Base-by-base conservation (phyloP, 768 basidiomycete species). In the Glaciozyma martinii region DNA sequence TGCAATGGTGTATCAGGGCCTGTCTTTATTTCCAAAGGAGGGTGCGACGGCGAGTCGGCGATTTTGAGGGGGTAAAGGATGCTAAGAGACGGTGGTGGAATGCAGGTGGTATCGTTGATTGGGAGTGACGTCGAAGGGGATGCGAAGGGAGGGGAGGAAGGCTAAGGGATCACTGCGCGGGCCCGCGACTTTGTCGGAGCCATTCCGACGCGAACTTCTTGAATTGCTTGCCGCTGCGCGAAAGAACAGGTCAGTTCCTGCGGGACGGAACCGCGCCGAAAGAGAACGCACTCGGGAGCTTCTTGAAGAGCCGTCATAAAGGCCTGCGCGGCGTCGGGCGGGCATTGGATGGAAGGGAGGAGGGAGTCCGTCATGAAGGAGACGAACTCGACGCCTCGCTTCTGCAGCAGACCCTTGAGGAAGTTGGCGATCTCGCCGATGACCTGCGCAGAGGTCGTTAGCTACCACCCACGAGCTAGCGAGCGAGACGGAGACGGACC, bases 341-440 rank as follows among this genome's bases (percentile, higher is more conserved):
- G 92, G 83, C 91, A 92, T 67, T 86, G 84, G 78, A 94, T 85
- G 13, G 90, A 84, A 2, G 95, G 93, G 25, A 99, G 82, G 77
- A 90, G 90, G 33, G 85, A 83, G 59, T 79, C 80, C 18, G 85
- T 77, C 72, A 99, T 83, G 76, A 86, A 94, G 60, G 86, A 82
- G 74, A 87, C 83, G 0, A 87, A 87, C 78, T 98, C 94, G 57
- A 82, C 77, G 1, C 89, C 89, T 67, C 95, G 80, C 18, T 84
- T 85, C 74, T 84, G 85, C 69, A 84, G 82, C 12, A 94, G 81
- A 0, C 82, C 80, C 74, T 95, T 89, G 47, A 97, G 78, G 55
- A 98, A 81, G 71, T 83, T 85, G 54, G 88, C 87, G 61, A 97
- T 86, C 75, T 99, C 95, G 70, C 88, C 84, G 27, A 97, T 79